Evolutionary conservation across 192 early-diverging fungal species (phyloP).

Genomic region (Gigaspora rosea): DNA sequence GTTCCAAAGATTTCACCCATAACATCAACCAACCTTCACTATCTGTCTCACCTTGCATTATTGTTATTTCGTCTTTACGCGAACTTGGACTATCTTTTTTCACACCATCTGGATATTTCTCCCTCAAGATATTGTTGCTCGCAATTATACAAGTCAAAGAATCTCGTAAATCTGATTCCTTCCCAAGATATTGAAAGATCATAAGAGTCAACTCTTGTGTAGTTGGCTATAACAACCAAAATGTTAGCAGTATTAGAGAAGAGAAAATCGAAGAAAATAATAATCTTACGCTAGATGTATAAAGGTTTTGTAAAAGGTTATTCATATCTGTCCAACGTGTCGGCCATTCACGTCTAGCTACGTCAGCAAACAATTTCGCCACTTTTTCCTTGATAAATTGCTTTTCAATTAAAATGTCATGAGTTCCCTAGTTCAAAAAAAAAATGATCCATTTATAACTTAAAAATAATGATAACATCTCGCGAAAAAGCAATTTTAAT

Average conservation of each 20-base stretch:
- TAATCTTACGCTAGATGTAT: slow-evolving; percentile 41
- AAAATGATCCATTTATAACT: slow-evolving; percentile 8
- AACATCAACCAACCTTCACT: slow-evolving; percentile 61
- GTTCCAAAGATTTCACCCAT: slow-evolving; percentile 13
- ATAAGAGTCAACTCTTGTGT: slow-evolving; percentile 56
- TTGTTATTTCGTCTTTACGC: slow-evolving; percentile 37
- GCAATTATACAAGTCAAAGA: slow-evolving; percentile 57
- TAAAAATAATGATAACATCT: slow-evolving; percentile 33
- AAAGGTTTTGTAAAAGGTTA: slow-evolving; percentile 46
- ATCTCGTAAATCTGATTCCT: slow-evolving; percentile 62
- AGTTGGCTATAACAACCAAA: slow-evolving; percentile 41
- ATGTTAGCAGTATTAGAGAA: background rate
- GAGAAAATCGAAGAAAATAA: background rate
- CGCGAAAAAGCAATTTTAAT: background rate
- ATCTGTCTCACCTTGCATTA: slow-evolving; percentile 52
- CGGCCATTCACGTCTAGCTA: slow-evolving; percentile 66
- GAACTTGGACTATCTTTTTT: slow-evolving; percentile 31
- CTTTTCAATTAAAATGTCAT: slow-evolving; percentile 42
- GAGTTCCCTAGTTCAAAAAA: slow-evolving; percentile 37
- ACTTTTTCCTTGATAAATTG: slow-evolving; percentile 65
- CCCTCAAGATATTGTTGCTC: slow-evolving; percentile 44
- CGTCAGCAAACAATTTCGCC: slow-evolving; percentile 55
- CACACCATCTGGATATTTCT: slow-evolving; percentile 49
- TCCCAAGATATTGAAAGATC: slow-evolving; percentile 53
- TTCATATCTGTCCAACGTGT: slow-evolving; percentile 62